Evolutionary conservation across 208 protist genomes (phyloP).

Genomic region (Trypanosoma lewisi): DNA sequence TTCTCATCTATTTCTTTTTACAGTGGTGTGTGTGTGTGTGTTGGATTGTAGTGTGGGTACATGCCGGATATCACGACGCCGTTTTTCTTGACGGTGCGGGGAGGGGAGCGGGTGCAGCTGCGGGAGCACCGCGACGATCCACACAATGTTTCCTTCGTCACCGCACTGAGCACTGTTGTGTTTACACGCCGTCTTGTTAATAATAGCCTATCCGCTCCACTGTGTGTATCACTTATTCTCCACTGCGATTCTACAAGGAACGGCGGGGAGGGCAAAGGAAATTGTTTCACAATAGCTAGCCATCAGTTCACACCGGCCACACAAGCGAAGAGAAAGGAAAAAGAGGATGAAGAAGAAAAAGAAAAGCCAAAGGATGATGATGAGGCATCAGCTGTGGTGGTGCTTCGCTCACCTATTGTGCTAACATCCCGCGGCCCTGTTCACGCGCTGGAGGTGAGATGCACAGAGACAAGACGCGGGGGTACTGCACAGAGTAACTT

Average conservation of each 20-base stretch:
- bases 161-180: not conserved
- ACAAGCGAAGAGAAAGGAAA: not conserved
- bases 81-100: slow-evolving; percentile 1
- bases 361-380: not conserved
- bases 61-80: slow-evolving; percentile 10
- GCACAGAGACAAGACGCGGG: not conserved
- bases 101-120: not conserved
- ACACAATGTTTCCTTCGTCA: not conserved
- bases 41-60: not conserved
- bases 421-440: slow-evolving; percentile 3
- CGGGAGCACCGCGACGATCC: no score
- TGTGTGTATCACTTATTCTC: not conserved
- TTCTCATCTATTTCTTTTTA: not conserved
- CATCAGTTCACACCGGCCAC: not conserved
- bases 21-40: not conserved
- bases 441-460: slow-evolving; percentile 5
- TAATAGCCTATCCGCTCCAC: not conserved
- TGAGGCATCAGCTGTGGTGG: not conserved
- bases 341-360: not conserved
- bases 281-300: slow-evolving; percentile 1
- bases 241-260: not conserved
- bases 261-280: not conserved
- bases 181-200: not conserved
- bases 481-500: not conserved
- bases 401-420: slow-evolving; percentile 10